Evolutionary conservation across 75 land plant genomes (phyloP), one percentile per base, ranked within the genome.

Genomic region (Sequoiadendron giganteum): DNA sequence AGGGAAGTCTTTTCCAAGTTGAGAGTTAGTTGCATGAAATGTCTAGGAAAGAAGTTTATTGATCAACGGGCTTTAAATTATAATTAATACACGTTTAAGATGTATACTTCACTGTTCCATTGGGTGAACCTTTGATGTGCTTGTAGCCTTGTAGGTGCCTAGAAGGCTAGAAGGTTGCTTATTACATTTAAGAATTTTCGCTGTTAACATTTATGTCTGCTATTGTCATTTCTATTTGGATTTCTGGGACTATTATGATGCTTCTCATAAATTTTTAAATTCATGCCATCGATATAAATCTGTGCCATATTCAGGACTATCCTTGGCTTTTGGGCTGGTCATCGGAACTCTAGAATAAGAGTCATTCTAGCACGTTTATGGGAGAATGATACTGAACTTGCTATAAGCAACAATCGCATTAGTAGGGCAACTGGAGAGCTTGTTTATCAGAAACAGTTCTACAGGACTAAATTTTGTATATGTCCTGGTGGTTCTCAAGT

Each of bases 251-350:
- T 48, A 49, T 49, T 13, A 34, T 88, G 28, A 42, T 70, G 48
- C 87, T 85, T n/a, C 14, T 88, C 13, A 32, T 30, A 42, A 43
- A 43, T 49, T 88, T 8, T 65, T 47, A 56, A 28, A 47, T 54
- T 32, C 30, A 45, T 55, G 65, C 49, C n/a, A 82, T 88, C 94
- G 88, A 82, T 47, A 25, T 82, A 21, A 80, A n/a, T n/a, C 15
- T 19, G 30, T 82, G 16, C 45, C 84, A 47, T 47, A 10, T 82
- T 82, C 95, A 97, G 98, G 91, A 96, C 95, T 28, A 90, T 88
- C 28, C 92, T 97, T 84, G 99, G 95, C 28, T 96, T 97, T 90
- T 97, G 97, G 98, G 98, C 99, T 55, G 99, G 99, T 43, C 95
- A 92, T 88, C 91, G 95, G 11, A 95, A 95, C 88, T 96, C 97